Conservation (phyloP, 495 filamentous ascomycete genomes). For the Penicillium silybi region DNA sequence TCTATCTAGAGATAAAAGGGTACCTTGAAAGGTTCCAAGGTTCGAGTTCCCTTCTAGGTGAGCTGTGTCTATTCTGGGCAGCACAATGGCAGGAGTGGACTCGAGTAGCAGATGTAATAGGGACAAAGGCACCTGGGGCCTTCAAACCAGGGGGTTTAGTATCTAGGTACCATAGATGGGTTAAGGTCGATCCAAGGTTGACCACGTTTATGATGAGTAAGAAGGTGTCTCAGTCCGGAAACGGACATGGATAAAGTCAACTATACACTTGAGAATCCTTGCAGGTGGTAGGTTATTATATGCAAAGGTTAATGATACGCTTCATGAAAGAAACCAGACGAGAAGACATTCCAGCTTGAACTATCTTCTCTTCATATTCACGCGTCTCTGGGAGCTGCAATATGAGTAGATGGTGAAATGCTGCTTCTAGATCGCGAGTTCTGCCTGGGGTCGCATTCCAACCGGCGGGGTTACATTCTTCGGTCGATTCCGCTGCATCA, state of each 20-base stretch:
- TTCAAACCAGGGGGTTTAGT: neutral
- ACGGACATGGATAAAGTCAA: neutral
- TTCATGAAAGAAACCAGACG: neutral
- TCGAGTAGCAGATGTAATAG: neutral
- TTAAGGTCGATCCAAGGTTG: neutral
- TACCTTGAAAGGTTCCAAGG: neutral
- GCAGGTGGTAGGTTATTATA: neutral
- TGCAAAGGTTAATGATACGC: neutral
- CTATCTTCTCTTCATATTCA: too few relatives aligned
- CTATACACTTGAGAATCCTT: neutral
- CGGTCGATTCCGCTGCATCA: slow-evolving; percentile 1
- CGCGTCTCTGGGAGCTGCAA: neutral
- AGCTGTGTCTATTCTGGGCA: slow-evolving; percentile 8
- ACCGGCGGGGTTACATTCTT: slow-evolving; percentile 16
- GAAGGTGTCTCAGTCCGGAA: neutral
- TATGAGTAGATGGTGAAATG: neutral
- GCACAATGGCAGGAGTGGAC: neutral
- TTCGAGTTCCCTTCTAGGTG: neutral
- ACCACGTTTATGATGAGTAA: neutral
- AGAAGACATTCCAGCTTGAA: neutral
- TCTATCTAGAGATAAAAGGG: neutral
- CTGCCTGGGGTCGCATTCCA: slow-evolving; percentile 11
- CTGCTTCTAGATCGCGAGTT: neutral
- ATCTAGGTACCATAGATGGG: neutral
- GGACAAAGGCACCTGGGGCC: neutral